Percentiles rank a stretch among this genome's conserved stretches.
These are phyloP conservation scores for Auriscalpium vulgare DNA, from an alignment of 768 basidiomycete species.

Conservation along the genomic window DNA sequence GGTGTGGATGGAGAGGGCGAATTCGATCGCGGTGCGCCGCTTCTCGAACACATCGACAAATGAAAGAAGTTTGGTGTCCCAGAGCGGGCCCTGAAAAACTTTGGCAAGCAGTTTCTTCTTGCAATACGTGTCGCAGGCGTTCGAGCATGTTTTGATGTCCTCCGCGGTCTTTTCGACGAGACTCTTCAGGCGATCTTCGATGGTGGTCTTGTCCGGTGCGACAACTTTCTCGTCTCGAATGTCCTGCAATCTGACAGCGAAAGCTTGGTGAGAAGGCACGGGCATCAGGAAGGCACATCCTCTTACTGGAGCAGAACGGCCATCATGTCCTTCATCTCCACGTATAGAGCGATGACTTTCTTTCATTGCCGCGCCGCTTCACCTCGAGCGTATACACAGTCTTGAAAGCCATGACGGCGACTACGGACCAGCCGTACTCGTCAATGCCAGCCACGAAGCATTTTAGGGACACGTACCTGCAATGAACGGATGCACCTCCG, in stretches of 20 bases:
- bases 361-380: conserved; percentile 43
- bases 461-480: conserved; percentile 17
- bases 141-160: conserved; percentile 24
- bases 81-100: conserved; percentile 19
- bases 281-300: not conserved
- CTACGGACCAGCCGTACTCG: conserved; percentile 22
- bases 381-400: conserved; percentile 40
- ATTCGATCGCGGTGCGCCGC: conserved; percentile 17
- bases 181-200: conserved; percentile 26
- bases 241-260: conserved; percentile 20
- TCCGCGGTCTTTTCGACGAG: conserved; percentile 18
- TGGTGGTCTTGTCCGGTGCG: conserved; percentile 24
- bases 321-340: conserved; percentile 47
- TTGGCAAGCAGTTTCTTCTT: conserved; percentile 20
- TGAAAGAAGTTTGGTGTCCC: conserved; percentile 18
- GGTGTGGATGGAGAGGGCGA: conserved; percentile 21
- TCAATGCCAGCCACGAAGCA: no score
- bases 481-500: conserved; percentile 21
- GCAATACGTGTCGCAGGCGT: conserved; percentile 23
- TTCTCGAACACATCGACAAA: conserved; percentile 18
- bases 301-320: conserved; percentile 1
- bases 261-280: not conserved
- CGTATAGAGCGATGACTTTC: conserved; percentile 36
- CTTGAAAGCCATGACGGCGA: conserved; percentile 43
- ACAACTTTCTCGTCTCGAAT: conserved; percentile 21